Conservation (phyloP, 106 monocot species). For the Dendrobium officinale region DNA sequence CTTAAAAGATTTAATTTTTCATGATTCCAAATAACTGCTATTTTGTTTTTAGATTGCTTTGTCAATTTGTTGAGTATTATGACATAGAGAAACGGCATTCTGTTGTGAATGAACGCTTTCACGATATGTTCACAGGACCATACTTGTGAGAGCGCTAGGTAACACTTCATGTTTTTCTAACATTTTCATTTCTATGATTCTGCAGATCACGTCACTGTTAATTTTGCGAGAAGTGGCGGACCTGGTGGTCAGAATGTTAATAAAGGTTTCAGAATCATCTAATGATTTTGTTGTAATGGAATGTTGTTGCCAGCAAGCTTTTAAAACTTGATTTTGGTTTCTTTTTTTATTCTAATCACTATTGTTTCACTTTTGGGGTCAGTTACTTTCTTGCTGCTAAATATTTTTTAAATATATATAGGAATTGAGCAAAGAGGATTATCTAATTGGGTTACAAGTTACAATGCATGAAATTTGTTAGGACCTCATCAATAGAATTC, state of each 20-base stretch:
- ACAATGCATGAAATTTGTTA: neutral
- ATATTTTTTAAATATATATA: neutral
- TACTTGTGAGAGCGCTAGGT: neutral
- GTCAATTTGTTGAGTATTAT: neutral
- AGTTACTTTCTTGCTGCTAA: neutral
- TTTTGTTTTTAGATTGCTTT: neutral
- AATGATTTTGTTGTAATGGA: neutral
- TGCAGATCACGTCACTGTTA: conserved; percentile 88
- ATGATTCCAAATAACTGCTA: neutral
- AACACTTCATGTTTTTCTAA: neutral
- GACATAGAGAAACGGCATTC: neutral
- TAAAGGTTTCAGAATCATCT: conserved; percentile 45
- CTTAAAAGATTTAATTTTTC: neutral
- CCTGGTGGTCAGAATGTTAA: conserved; percentile 99
- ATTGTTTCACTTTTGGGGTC: neutral
- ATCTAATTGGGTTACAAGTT: neutral
- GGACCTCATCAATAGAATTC: neutral
- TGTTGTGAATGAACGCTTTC: neutral
- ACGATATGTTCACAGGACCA: neutral
- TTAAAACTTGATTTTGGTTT: neutral
- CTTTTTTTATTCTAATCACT: neutral
- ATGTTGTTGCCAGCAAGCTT: neutral
- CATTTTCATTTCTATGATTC: conserved; percentile 8
- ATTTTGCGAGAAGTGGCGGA: conserved; percentile 93
- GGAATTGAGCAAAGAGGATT: neutral